Conservation (phyloP, 225 moss, liverwort and hornwort species). For the Neckera pumila region DNA sequence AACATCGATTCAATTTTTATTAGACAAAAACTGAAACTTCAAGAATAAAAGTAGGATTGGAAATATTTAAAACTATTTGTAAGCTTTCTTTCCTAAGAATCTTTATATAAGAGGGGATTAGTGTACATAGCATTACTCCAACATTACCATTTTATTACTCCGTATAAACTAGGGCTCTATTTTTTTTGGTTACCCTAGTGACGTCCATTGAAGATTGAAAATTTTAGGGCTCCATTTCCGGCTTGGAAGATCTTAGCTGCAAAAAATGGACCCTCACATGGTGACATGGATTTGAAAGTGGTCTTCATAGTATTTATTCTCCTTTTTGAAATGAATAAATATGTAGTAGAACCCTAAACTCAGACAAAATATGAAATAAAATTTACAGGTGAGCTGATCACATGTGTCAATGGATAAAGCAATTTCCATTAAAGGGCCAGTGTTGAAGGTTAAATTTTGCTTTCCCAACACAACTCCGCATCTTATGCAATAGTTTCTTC, state of each 20-base stretch:
- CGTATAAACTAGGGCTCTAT: not conserved
- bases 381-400: not conserved
- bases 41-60: not conserved
- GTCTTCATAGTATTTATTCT: accelerated
- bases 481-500: not conserved
- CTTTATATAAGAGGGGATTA: accelerated
- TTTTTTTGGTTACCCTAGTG: accelerated
- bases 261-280: not conserved
- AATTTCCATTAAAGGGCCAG: not conserved
- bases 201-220: not conserved
- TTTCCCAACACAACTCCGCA: accelerated
- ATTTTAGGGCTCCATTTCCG: accelerated
- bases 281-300: not conserved
- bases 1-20: not conserved
- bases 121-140: not conserved
- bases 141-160: not conserved
- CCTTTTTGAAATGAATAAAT: not conserved
- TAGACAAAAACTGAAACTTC: not conserved
- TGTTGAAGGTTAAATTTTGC: not conserved
- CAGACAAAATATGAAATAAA: not conserved
- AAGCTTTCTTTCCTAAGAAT: accelerated
- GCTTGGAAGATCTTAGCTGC: accelerated
- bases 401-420: not conserved
- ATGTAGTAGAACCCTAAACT: not conserved
- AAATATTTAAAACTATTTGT: accelerated